phyloP scores from a whole-genome alignment of 1,139 yeast species.

The Suhomyces bolitotheri region DNA sequence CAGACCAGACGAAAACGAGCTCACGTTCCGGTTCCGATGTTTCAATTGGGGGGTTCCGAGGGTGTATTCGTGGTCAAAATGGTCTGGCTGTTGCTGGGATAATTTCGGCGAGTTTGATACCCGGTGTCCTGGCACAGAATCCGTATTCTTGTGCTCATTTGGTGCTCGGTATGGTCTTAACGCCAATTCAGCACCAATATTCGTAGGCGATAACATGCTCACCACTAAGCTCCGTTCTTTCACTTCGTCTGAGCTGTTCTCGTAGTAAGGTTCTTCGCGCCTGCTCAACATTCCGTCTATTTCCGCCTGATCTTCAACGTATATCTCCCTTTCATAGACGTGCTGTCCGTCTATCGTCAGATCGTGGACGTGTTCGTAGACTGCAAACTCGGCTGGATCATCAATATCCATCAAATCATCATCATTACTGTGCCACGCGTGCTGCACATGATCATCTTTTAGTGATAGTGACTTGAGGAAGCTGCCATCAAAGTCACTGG shows the following conservation, averaged over 20 bases:
- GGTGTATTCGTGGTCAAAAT: conserved; percentile 7
- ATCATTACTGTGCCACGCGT: neutral
- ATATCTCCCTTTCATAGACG: neutral
- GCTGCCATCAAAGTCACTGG: conserved; percentile 26
- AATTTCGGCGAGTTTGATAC: neutral
- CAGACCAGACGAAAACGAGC: conserved; percentile 24
- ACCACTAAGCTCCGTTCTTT: conserved; percentile 7
- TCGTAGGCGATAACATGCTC: conserved; percentile 35
- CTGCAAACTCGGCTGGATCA: conserved; percentile 6
- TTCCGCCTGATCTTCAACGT: neutral
- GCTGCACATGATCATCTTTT: conserved; percentile 20
- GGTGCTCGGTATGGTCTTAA: conserved; percentile 15
- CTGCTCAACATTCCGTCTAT: neutral
- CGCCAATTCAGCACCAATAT: conserved; percentile 42
- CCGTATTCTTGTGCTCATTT: neutral
- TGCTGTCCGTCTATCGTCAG: neutral
- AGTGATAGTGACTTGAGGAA: conserved; percentile 30
- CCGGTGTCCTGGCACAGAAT: neutral
- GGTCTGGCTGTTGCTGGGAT: neutral
- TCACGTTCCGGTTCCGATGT: conserved; percentile 13
- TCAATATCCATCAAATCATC: conserved; percentile 21
- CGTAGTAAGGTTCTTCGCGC: neutral
- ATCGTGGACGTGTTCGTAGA: neutral
- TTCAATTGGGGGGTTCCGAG: conserved; percentile 1
- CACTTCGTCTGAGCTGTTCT: neutral